phyloP scores from a whole-genome alignment of 495 filamentous ascomycete genomes.

The Aspergillus cristatus region DNA sequence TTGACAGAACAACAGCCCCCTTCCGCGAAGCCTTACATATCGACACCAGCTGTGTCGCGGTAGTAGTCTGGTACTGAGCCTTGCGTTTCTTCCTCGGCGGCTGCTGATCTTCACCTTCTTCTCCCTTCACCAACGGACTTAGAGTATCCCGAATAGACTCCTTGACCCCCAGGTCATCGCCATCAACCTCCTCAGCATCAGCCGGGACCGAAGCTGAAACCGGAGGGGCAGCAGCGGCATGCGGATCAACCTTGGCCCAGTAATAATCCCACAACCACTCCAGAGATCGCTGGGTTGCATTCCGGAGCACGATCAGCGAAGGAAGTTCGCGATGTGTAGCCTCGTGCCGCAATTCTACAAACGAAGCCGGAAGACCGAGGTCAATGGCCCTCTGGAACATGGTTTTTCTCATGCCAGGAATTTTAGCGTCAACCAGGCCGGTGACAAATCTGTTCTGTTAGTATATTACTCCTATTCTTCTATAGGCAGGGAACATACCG shows the following conservation, averaged over 20 bases:
- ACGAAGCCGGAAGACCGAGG: conserved; percentile 68
- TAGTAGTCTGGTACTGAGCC: conserved; percentile 13
- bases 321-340: conserved; percentile 84
- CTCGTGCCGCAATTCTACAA: conserved; percentile 85
- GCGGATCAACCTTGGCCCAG: conserved; percentile 44
- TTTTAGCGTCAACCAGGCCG: conserved; percentile 68
- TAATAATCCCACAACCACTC: conserved; percentile 85
- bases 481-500: conserved; percentile 30
- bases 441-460: conserved; percentile 67
- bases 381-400: conserved; percentile 77
- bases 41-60: conserved; percentile 20
- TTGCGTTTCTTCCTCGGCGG: conserved; percentile 25
- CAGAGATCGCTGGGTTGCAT: conserved; percentile 55
- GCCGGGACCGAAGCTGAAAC: not conserved
- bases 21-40: conserved; percentile 16
- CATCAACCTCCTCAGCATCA: conserved; percentile 6
- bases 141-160: conserved; percentile 12
- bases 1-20: conserved; percentile 16
- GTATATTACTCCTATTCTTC: conserved; percentile 1
- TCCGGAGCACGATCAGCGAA: conserved; percentile 56
- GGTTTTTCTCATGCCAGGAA: conserved; percentile 55
- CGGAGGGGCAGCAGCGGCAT: not conserved
- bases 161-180: conserved; percentile 7
- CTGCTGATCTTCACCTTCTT: not conserved
- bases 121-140: conserved; percentile 8